phyloP scores from a whole-genome alignment of 1,284 basidiomycete genomes.

The Austropuccinia psidii region DNA sequence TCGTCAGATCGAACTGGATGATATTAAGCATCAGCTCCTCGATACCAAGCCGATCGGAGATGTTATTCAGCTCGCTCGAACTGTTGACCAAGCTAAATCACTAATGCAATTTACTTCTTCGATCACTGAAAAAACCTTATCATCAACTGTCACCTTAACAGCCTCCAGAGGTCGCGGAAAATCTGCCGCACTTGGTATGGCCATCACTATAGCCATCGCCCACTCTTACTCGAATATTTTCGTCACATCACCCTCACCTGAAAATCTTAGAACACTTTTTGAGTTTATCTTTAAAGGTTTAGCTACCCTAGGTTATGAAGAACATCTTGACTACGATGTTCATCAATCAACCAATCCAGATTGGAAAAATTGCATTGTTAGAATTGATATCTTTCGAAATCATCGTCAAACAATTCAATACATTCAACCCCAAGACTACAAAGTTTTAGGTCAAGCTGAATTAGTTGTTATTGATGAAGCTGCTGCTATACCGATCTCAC shows the following conservation, averaged over 20 bases:
- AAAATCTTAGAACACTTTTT: conserved; percentile 96
- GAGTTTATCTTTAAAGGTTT: conserved; percentile 97
- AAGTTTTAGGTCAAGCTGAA: conserved; percentile 95
- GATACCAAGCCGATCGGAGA: conserved; percentile 83
- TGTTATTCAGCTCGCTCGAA: conserved; percentile 83
- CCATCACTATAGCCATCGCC: conserved; percentile 83
- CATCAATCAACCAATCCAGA: conserved; percentile 81
- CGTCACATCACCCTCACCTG: conserved; percentile 93
- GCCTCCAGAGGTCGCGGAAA: conserved; percentile 94
- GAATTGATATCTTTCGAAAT: conserved; percentile 87
- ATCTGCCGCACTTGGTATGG: conserved; percentile 87
- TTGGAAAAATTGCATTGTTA: conserved; percentile 89
- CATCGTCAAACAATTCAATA: conserved; percentile 94
- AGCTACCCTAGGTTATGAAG: conserved; percentile 89
- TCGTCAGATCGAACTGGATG: conserved; percentile 60
- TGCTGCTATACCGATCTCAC: conserved; percentile 90
- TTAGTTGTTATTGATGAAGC: conserved; percentile 98
- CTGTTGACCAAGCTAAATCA: conserved; percentile 74
- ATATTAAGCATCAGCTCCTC: conserved; percentile 69
- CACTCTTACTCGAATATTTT: conserved; percentile 98
- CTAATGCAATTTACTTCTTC: conserved; percentile 87
- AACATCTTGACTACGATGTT: conserved; percentile 95
- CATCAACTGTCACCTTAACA: conserved; percentile 89
- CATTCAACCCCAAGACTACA: conserved; percentile 93
- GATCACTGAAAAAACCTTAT: conserved; percentile 82